A percentile compares a stretch with the other conserved stretches of the same genome.
Conservation (phyloP, 2,329 filamentous ascomycete species). For the Peltaster fructicola region DNA sequence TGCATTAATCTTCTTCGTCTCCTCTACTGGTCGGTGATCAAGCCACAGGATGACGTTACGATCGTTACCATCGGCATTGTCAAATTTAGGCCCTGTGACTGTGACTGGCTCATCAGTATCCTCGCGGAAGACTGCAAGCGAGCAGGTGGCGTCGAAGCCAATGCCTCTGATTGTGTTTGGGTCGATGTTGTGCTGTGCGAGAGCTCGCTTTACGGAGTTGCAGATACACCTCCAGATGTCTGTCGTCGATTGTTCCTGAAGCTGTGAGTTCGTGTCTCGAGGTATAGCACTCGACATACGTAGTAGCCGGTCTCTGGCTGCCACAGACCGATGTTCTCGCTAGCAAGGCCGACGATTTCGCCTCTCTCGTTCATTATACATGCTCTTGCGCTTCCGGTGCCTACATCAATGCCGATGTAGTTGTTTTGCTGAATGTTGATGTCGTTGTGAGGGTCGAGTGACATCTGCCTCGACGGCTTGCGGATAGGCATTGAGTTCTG, state of each 20-base stretch:
- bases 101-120: constrained; percentile 80
- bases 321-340: constrained; percentile 35
- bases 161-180: constrained; percentile 65
- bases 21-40: constrained; percentile 78
- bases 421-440: constrained; percentile 39
- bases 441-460: constrained; percentile 37
- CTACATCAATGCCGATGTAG: constrained; percentile 83
- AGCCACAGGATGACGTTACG: constrained; percentile 96
- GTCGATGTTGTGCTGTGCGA: constrained; percentile 66
- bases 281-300: constrained; percentile 18
- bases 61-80: constrained; percentile 57
- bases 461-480: constrained; percentile 25
- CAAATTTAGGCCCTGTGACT: constrained; percentile 79
- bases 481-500: constrained; percentile 16
- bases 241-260: constrained; percentile 85
- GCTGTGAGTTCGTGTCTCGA: constrained; percentile 2
- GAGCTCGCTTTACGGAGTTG: constrained; percentile 63
- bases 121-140: constrained; percentile 72
- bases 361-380: constrained; percentile 88
- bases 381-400: constrained; percentile 84
- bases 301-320: constrained; percentile 38
- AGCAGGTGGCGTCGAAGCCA: constrained; percentile 98
- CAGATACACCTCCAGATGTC: constrained; percentile 97
- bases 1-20: constrained; percentile 84
- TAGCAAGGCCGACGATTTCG: constrained; percentile 53